Conservation (phyloP, 2,329 filamentous ascomycete species). For the Xenoacremonium recifei region DNA sequence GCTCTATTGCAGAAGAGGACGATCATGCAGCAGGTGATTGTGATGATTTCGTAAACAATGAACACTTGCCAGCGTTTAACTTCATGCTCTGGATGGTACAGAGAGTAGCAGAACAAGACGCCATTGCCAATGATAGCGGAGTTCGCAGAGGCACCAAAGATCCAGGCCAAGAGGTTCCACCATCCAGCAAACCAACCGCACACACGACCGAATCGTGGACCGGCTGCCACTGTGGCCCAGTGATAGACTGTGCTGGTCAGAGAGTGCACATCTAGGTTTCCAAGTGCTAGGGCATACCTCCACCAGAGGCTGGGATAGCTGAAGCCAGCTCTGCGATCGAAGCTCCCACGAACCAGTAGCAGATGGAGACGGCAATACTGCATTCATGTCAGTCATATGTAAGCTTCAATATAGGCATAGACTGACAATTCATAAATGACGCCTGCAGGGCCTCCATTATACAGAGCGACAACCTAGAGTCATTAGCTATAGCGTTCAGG, state of each 20-base stretch:
- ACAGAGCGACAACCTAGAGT: slow-evolving; percentile 52
- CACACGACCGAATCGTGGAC: slow-evolving; percentile 46
- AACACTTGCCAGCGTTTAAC: slow-evolving; percentile 44
- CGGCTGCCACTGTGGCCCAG: slow-evolving; percentile 59
- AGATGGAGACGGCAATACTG: slow-evolving; percentile 42
- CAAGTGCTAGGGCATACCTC: too few relatives aligned
- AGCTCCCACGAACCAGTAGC: slow-evolving; percentile 58
- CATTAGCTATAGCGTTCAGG: too few relatives aligned
- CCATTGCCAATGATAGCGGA: slow-evolving; percentile 39
- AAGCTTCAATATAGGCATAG: too few relatives aligned
- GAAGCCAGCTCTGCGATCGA: slow-evolving; percentile 60
- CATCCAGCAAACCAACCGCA: slow-evolving; percentile 46
- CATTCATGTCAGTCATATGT: too few relatives aligned
- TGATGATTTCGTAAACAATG: slow-evolving; percentile 38
- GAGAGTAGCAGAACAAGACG: slow-evolving; percentile 41
- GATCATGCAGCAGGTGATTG: slow-evolving; percentile 35
- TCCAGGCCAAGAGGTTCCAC: slow-evolving; percentile 45
- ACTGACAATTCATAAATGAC: slow-evolving; percentile 66
- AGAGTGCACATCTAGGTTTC: too few relatives aligned
- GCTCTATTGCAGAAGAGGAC: slow-evolving; percentile 55
- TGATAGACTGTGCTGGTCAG: too few relatives aligned
- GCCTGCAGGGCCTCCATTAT: slow-evolving; percentile 61
- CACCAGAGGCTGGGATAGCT: slow-evolving; percentile 59
- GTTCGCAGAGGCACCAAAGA: slow-evolving; percentile 39
- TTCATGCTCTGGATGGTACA: slow-evolving; percentile 36